These are phyloP conservation scores for Penicillium olsonii DNA, from an alignment of 2,329 filamentous ascomycete genomes.

Conservation along the genomic window DNA sequence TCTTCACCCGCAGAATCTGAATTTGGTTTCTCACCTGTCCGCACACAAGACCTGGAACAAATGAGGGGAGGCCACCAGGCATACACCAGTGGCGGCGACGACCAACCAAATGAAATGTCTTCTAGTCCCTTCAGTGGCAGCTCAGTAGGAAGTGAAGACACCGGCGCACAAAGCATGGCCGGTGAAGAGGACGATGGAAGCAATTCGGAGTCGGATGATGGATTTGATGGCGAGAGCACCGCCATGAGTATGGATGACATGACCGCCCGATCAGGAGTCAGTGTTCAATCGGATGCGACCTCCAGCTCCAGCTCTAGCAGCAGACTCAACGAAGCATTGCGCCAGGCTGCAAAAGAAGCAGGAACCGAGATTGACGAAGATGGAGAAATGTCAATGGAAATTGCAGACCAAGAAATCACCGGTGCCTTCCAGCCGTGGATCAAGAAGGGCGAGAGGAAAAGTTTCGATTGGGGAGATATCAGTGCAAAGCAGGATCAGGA, in stretches of 20 bases:
- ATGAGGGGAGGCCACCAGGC: constrained; percentile 46
- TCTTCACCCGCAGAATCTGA: constrained; percentile 64
- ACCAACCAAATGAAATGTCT: constrained; percentile 64
- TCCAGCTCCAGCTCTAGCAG: constrained; percentile 67
- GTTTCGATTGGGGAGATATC: constrained; percentile 45
- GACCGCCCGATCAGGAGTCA: constrained; percentile 67
- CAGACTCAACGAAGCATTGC: constrained; percentile 74
- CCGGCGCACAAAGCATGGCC: constrained; percentile 35
- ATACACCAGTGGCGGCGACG: constrained; percentile 51
- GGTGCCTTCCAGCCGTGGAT: constrained; percentile 53
- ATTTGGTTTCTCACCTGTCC: constrained; percentile 61
- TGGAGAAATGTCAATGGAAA: constrained; percentile 77
- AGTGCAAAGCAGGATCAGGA: constrained; percentile 49
- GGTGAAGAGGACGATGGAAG: constrained; percentile 48
- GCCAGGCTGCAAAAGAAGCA: constrained; percentile 72
- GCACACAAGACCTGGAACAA: constrained; percentile 66
- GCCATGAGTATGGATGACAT: constrained; percentile 82
- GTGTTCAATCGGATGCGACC: constrained; percentile 56
- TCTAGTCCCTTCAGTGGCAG: constrained; percentile 76
- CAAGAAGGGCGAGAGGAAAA: constrained; percentile 44
- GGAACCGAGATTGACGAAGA: constrained; percentile 69
- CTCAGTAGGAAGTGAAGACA: constrained; percentile 51
- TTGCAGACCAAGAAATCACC: constrained; percentile 63
- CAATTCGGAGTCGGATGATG: constrained; percentile 52
- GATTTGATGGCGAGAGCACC: constrained; percentile 66